phyloP scores from a whole-genome alignment of 768 basidiomycete species.

The Agaricus bisporus region DNA sequence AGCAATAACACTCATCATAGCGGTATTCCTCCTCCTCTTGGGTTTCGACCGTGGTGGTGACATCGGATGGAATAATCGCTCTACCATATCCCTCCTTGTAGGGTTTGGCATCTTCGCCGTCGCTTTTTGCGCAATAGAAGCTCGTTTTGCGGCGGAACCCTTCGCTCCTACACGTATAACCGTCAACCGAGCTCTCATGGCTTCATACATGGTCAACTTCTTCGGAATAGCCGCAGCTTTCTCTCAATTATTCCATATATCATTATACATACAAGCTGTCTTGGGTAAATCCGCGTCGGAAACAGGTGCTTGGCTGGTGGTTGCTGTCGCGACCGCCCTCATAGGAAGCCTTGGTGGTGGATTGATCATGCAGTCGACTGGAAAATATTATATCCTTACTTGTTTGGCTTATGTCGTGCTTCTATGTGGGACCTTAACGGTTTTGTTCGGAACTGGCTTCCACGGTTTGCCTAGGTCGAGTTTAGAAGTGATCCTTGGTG shows the following conservation, averaged over 20 bases:
- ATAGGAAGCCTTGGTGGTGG: constrained; percentile 47
- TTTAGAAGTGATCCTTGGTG: constrained; percentile 36
- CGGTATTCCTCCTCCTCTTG: constrained; percentile 51
- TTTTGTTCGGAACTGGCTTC: constrained; percentile 34
- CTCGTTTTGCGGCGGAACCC: constrained; percentile 47
- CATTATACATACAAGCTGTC: constrained; percentile 57
- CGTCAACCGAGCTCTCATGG: constrained; percentile 40
- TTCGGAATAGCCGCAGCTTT: constrained; percentile 43
- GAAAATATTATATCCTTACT: constrained; percentile 49
- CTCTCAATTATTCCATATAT: constrained; percentile 43
- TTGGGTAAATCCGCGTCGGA: constrained; percentile 37
- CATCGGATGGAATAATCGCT: constrained; percentile 36
- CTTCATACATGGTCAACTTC: constrained; percentile 54
- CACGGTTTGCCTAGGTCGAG: constrained; percentile 23
- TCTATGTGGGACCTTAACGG: constrained; percentile 27
- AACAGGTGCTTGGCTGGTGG: constrained; percentile 47
- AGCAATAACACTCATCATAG: constrained; percentile 46
- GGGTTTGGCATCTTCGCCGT: constrained; percentile 27
- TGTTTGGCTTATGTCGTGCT: constrained; percentile 33
- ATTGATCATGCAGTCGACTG: constrained; percentile 50
- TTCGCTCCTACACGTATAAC: constrained; percentile 54
- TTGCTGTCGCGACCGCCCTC: constrained; percentile 40
- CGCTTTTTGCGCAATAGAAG: constrained; percentile 41
- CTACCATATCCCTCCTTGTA: constrained; percentile 30
- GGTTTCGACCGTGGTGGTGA: constrained; percentile 52